Evolutionary conservation across 2,329 filamentous ascomycete genomes (phyloP), one percentile per base, ranked within the genome.

Genomic region (Talaromyces sp.): DNA sequence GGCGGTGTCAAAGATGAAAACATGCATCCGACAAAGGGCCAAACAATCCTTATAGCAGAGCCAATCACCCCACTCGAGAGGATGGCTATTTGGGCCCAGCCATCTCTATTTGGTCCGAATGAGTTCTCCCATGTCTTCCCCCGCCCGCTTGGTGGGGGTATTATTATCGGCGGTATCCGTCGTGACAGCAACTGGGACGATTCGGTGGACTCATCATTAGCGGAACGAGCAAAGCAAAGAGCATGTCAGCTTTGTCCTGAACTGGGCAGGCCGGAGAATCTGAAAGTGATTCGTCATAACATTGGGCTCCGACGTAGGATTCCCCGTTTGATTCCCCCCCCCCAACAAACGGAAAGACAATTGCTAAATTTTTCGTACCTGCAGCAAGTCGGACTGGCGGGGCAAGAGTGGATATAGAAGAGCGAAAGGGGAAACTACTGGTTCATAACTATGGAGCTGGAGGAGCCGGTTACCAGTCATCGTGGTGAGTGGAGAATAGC

Each of bases 71-170:
- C 59, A 1, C 50, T 61, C 2, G 10, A 41, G 13, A 58, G 59
- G 52, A 61, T 61, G 59, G 24, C 38, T n/a, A 35, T 61, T 41
- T 61, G 59, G 59, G 49, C 38, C 6, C 59, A 61, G 17, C 31
- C 55, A 4, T 61, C 59, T 11, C 17, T 58, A 4, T 55, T 58
- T 26, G 55, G 55, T 11, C 56, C 55, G 6, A 53, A 57, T 6
- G 59, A 61, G 41, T 58, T 61, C 19, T 58, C 55, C 5, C 59
- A 61, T 21, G 59, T 61, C 19, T 61, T 61, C 21, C 59, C 59
- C 10, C 55, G 59, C 8, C 59, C 59, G 8, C 51, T 61, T 10
- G 59, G 59, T 13, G 59, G 59, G 0, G 59, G 59, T 19, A 51
- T 61, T n/a, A 58, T 61, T 19, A 61, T 61, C 29, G 59, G 59